These are phyloP conservation scores for Citrus unshiu DNA, from an alignment of 345 rosid species.

Conservation along the genomic window DNA sequence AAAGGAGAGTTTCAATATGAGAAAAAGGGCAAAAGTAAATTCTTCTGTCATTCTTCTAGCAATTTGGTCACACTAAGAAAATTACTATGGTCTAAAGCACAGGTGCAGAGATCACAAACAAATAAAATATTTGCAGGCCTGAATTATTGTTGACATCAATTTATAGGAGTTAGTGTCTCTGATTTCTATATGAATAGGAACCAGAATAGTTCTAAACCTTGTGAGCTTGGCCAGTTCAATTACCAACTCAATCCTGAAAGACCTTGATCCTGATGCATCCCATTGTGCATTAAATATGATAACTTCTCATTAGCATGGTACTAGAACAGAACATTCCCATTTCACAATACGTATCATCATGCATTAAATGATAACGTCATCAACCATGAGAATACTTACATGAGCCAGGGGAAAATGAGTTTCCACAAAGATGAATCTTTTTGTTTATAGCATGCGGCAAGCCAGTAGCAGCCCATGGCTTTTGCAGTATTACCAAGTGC, in stretches of 20 bases:
- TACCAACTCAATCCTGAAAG: neutral
- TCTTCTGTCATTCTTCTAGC: neutral
- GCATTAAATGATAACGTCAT: neutral
- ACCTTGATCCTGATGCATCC: neutral
- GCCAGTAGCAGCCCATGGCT: conserved; percentile 59
- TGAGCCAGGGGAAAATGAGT: conserved; percentile 55
- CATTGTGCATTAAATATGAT: no score
- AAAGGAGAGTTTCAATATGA: neutral
- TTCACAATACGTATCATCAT: neutral
- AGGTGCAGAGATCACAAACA: neutral
- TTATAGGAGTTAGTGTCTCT: neutral
- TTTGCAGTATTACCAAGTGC: conserved; percentile 60
- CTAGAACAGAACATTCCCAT: neutral
- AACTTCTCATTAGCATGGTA: no score
- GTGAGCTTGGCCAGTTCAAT: neutral
- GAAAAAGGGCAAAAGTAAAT: neutral
- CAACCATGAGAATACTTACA: conserved; percentile 37
- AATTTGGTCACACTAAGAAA: neutral
- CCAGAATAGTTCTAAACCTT: neutral
- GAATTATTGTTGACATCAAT: no score
- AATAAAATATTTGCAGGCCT: no score
- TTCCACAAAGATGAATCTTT: conserved; percentile 74
- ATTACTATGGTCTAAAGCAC: neutral
- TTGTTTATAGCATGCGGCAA: conserved; percentile 64
- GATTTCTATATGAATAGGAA: neutral